Evolutionary conservation across 2,329 filamentous ascomycete genomes (phyloP).

Genomic region (Neonectria neomacrospora): DNA sequence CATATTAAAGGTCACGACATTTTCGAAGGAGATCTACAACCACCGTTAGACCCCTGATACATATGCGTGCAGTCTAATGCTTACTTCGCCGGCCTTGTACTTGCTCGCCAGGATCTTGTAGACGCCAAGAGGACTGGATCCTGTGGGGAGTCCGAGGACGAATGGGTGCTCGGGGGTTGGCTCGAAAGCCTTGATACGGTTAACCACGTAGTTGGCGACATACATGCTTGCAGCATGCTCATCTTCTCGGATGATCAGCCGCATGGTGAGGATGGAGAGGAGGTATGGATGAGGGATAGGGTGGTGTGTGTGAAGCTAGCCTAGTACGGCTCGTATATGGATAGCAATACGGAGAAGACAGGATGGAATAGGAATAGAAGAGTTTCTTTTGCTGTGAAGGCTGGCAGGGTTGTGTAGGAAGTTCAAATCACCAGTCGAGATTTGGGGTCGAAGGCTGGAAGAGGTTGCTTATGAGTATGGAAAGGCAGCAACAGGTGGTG

Average conservation of each 20-base stretch:
- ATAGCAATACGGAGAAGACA: slow-evolving; percentile 10
- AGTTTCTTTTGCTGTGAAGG: slow-evolving; percentile 1
- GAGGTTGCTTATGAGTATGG: slow-evolving; percentile 26
- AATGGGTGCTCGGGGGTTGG: slow-evolving; percentile 80
- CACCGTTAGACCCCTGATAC: slow-evolving; percentile 8
- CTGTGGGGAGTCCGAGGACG: slow-evolving; percentile 84
- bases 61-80: slow-evolving; percentile 35
- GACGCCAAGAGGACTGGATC: slow-evolving; percentile 81
- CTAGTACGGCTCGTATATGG: slow-evolving; percentile 11
- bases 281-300: slow-evolving; percentile 13
- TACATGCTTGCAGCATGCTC: slow-evolving; percentile 75
- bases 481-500: background rate
- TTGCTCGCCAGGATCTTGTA: slow-evolving; percentile 80
- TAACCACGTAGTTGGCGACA: slow-evolving; percentile 84
- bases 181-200: slow-evolving; percentile 80
- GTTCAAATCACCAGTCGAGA: slow-evolving; percentile 6
- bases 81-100: slow-evolving; percentile 72
- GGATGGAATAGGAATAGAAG: slow-evolving; percentile 2
- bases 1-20: slow-evolving; percentile 96
- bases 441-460: slow-evolving; percentile 2
- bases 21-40: slow-evolving; percentile 78
- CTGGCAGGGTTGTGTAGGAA: slow-evolving; percentile 14
- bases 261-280: slow-evolving; percentile 64
- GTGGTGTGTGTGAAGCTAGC: slow-evolving; percentile 19
- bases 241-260: slow-evolving; percentile 84